A percentile compares a stretch with the other conserved stretches of the same genome.
Evolutionary conservation across 2,329 filamentous ascomycete species (phyloP).

Genomic region (Colletotrichum navitas): DNA sequence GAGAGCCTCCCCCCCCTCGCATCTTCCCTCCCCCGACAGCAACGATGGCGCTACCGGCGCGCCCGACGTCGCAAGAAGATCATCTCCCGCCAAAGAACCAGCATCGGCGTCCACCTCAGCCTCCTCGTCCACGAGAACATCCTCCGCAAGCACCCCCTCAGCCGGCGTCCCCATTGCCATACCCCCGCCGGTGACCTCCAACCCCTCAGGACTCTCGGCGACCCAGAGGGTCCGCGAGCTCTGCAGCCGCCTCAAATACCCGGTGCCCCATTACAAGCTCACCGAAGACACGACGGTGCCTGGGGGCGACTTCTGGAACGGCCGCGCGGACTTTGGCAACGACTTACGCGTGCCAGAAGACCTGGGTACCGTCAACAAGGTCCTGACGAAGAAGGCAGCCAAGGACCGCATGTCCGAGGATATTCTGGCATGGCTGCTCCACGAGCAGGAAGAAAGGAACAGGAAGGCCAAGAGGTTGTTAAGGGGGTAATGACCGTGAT

Average conservation of each 20-base stretch:
- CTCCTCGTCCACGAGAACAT: background rate
- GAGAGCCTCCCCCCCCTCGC: background rate
- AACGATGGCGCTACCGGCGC: background rate
- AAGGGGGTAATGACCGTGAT: background rate
- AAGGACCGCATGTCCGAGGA: constrained; percentile 56
- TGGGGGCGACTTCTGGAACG: constrained; percentile 51
- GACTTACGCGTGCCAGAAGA: constrained; percentile 48
- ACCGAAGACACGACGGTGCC: constrained; percentile 38
- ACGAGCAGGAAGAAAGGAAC: constrained; percentile 42
- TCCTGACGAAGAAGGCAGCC: constrained; percentile 52
- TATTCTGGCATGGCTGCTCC: constrained; percentile 54
- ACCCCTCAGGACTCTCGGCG: constrained; percentile 33
- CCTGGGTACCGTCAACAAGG: constrained; percentile 52
- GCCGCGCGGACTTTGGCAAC: constrained; percentile 51
- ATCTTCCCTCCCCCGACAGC: background rate
- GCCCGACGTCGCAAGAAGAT: background rate
- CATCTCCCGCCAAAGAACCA: constrained; percentile 29
- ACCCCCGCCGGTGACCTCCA: constrained; percentile 1
- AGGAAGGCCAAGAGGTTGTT: background rate
- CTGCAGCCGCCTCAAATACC: constrained; percentile 50
- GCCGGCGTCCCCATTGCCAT: constrained; percentile 3
- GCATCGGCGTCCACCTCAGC: background rate
- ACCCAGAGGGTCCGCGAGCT: constrained; percentile 50
- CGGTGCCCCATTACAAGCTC: constrained; percentile 52
- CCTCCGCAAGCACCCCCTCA: constrained; percentile 4